Conservation (phyloP, 2,329 filamentous ascomycete species). For the Fusarium sp. region DNA sequence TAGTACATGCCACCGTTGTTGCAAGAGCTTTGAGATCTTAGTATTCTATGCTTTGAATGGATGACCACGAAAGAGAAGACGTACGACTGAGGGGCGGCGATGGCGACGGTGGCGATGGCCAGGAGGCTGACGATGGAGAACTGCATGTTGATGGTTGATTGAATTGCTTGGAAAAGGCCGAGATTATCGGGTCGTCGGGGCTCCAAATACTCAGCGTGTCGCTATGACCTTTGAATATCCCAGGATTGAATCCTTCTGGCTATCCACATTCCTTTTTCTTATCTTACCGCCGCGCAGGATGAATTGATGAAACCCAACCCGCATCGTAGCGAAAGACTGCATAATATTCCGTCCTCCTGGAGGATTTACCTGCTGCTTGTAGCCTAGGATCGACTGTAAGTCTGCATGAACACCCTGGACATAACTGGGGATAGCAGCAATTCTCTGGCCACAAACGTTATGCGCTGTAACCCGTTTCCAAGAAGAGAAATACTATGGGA, state of each 20-base stretch:
- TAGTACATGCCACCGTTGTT: conserved; percentile 16
- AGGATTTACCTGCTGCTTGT: conserved; percentile 14
- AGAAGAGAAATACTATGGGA: not conserved
- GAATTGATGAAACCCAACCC: too few relatives aligned
- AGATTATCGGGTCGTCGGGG: not conserved
- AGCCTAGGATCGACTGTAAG: conserved; percentile 7
- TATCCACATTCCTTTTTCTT: conserved; percentile 21
- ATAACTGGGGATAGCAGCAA: not conserved
- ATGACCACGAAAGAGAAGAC: not conserved
- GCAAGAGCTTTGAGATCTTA: conserved; percentile 1
- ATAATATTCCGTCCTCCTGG: not conserved
- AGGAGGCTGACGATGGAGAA: conserved; percentile 17
- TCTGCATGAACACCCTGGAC: not conserved
- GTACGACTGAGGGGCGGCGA: conserved; percentile 25
- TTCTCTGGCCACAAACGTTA: not conserved
- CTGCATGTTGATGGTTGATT: conserved; percentile 5
- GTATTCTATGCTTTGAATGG: not conserved
- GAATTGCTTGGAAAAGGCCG: accelerated
- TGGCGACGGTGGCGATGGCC: conserved; percentile 6
- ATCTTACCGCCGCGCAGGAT: not conserved
- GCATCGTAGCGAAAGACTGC: too few relatives aligned
- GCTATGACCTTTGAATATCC: not conserved
- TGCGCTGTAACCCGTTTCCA: too few relatives aligned
- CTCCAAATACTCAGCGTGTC: not conserved
- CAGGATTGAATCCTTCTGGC: conserved; percentile 17